Evolutionary conservation across 768 basidiomycete species (phyloP), one percentile per base, ranked within the genome.

Genomic region (Pisolithus albus): DNA sequence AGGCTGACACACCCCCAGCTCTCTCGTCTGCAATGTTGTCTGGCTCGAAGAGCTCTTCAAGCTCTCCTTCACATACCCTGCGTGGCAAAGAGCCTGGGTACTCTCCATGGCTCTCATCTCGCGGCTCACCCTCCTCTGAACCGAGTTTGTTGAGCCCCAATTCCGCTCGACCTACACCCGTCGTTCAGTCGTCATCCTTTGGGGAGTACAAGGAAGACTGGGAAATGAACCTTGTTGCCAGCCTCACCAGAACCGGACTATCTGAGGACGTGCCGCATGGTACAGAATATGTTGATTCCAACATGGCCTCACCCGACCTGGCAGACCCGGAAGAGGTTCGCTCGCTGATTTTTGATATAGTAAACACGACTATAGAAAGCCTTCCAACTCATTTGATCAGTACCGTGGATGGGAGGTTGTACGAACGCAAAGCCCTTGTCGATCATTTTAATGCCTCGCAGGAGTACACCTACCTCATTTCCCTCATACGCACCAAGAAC

Each of bases 331-430:
- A 24, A 11, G 50, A 46, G n/a, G 50, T 51, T 10, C 50, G 24
- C 7, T 13, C 44, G 1, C 10, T 46, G 16, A 41, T 51, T 40
- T 36, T 26, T 6, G 44, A 39, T 9, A 46, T 40, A 15, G 45
- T 41, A 8, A 24, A 45, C 21, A 40, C 23, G 18, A 46, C 26
- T 2, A 4, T 51, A 2, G 50, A 46, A 40, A 32, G 11, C 9
- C 36, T 53, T 6, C 55, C 55, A 18, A 36, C 49, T 5, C 55
- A 46, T 3, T 47, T 56, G 15, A 39, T 56, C 21, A 54, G 47
- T 32, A 56, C 55, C 7, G 28, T 36, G 4, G 55, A 56, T 11
- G 55, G 55, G 4, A 38, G 38, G 23, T 28, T 56, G 2, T 56
- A 56, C 26, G 28, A 53, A 23, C 52, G 49, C 7, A 15, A 7